A percentile compares a stretch with the other conserved stretches of the same genome.
These are phyloP conservation scores for Trichoderma gamsii DNA, from an alignment of 495 filamentous ascomycete genomes.

Conservation along the genomic window DNA sequence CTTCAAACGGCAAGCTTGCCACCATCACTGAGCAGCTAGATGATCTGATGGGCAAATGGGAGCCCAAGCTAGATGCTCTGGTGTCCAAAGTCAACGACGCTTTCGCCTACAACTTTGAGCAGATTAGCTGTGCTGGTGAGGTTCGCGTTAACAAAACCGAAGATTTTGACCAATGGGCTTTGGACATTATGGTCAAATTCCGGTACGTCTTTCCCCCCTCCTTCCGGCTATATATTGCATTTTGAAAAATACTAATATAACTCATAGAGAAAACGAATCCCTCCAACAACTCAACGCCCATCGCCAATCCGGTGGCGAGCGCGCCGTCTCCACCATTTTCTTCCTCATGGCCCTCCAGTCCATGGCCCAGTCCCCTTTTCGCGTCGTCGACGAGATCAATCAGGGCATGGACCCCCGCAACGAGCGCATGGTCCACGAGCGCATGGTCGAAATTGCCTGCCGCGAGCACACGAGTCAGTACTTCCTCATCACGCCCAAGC, in stretches of 20 bases:
- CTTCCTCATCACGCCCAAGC: constrained; percentile 98
- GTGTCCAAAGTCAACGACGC: constrained; percentile 78
- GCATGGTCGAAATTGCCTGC: constrained; percentile 93
- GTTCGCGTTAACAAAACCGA: constrained; percentile 75
- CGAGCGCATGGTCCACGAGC: constrained; percentile 93
- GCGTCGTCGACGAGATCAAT: constrained; percentile 98
- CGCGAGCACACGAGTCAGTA: constrained; percentile 64
- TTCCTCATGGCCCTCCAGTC: constrained; percentile 98
- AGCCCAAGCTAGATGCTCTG: constrained; percentile 74
- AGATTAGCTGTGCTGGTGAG: constrained; percentile 93
- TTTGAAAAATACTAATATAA: constrained; percentile 7
- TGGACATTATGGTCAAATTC: constrained; percentile 92
- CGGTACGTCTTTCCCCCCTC: constrained; percentile 47
- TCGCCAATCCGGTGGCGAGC: constrained; percentile 92
- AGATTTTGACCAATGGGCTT: constrained; percentile 88
- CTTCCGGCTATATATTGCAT: neutral
- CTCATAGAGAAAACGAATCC: constrained; percentile 65
- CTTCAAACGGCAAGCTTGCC: constrained; percentile 44
- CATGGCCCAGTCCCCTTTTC: constrained; percentile 93
- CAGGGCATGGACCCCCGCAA: constrained; percentile 99
- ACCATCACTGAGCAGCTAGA: constrained; percentile 47
- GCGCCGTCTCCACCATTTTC: constrained; percentile 95
- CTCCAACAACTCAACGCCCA: constrained; percentile 82
- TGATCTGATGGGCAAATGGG: constrained; percentile 60
- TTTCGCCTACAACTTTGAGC: constrained; percentile 82